Evolutionary conservation across 352 stramenopile species (phyloP).

Genomic region (Plasmopara halstedii): DNA sequence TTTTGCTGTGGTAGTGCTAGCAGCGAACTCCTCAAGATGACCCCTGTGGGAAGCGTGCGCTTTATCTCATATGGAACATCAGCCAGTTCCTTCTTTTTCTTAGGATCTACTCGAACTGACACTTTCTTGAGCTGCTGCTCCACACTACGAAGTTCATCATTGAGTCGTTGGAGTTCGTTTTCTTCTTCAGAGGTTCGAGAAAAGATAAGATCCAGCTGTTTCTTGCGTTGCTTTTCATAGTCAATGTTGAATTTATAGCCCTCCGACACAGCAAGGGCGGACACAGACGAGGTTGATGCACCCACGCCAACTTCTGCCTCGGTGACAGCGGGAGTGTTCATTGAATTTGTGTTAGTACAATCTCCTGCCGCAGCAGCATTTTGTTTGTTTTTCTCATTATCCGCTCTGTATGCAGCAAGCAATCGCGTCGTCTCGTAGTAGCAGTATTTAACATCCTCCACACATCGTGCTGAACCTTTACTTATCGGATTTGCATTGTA

Average conservation of each 20-base stretch:
- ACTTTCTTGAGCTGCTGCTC: constrained; percentile 69
- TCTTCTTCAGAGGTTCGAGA: constrained; percentile 59
- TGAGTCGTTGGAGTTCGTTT: constrained; percentile 47
- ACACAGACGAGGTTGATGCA: constrained; percentile 5
- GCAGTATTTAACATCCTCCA: constrained; percentile 69
- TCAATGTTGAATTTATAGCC: constrained; percentile 52
- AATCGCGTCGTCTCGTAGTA: constrained; percentile 56
- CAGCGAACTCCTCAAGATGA: constrained; percentile 51
- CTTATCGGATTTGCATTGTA: constrained; percentile 40
- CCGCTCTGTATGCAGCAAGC: constrained; percentile 30
- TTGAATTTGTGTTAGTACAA: neutral
- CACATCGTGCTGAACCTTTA: constrained; percentile 26
- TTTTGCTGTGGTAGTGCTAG: constrained; percentile 43
- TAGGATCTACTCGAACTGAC: constrained; percentile 45
- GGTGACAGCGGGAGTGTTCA: neutral
- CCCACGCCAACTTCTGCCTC: constrained; percentile 2
- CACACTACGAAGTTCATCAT: constrained; percentile 44
- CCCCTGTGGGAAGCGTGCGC: constrained; percentile 37
- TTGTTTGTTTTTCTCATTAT: constrained; percentile 15
- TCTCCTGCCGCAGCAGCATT: neutral
- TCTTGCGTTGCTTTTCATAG: constrained; percentile 72
- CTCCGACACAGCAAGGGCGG: constrained; percentile 9
- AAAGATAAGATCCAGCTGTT: constrained; percentile 53
- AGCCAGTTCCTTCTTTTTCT: constrained; percentile 68
- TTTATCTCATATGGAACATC: constrained; percentile 54